phyloP scores from a whole-genome alignment of 2,329 filamentous ascomycete species.

The Fusarium sp. region DNA sequence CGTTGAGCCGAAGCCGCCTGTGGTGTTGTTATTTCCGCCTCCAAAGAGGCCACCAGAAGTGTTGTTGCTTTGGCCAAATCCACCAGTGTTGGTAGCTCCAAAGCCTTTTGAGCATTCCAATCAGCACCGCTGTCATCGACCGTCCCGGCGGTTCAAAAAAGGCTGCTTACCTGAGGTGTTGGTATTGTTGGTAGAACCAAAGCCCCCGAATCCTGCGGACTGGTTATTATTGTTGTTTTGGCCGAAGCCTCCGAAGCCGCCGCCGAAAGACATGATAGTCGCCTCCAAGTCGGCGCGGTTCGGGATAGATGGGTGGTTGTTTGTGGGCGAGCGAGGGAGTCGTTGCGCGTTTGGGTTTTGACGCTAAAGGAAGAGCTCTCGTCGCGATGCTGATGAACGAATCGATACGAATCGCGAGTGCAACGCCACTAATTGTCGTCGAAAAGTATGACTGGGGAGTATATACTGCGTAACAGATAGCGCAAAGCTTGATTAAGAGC shows the following conservation, averaged over 20 bases:
- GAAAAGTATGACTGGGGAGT: slow-evolving; percentile 5
- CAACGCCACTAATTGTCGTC: slow-evolving; percentile 12
- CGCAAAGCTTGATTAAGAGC: slow-evolving; percentile 17
- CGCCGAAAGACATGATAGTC: slow-evolving; percentile 68
- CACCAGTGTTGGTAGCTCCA: slow-evolving; percentile 51
- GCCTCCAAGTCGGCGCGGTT: slow-evolving; percentile 39
- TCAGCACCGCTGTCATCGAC: slow-evolving; percentile 43
- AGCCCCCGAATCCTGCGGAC: slow-evolving; percentile 68
- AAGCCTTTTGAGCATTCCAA: slow-evolving; percentile 52
- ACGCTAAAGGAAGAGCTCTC: slow-evolving; percentile 29
- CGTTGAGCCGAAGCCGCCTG: slow-evolving; percentile 55
- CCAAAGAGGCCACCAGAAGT: slow-evolving; percentile 62
- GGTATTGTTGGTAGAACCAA: slow-evolving; percentile 59
- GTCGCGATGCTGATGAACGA: slow-evolving; percentile 37
- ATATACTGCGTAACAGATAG: slow-evolving; percentile 11
- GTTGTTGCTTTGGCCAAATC: slow-evolving; percentile 59
- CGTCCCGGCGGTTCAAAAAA: slow-evolving; percentile 28
- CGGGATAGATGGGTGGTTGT: slow-evolving; percentile 33
- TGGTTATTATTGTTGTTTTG: slow-evolving; percentile 63
- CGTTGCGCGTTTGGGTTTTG: slow-evolving; percentile 42
- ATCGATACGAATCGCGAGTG: slow-evolving; percentile 23
- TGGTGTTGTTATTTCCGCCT: slow-evolving; percentile 48
- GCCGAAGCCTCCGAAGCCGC: slow-evolving; percentile 67
- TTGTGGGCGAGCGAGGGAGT: slow-evolving; percentile 33
- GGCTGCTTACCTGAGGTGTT: slow-evolving; percentile 65